A percentile compares a stretch with the other conserved stretches of the same genome.
These are phyloP conservation scores for Priceomyces haplophilus DNA, from an alignment of 805 yeast genomes.

Conservation along the genomic window DNA sequence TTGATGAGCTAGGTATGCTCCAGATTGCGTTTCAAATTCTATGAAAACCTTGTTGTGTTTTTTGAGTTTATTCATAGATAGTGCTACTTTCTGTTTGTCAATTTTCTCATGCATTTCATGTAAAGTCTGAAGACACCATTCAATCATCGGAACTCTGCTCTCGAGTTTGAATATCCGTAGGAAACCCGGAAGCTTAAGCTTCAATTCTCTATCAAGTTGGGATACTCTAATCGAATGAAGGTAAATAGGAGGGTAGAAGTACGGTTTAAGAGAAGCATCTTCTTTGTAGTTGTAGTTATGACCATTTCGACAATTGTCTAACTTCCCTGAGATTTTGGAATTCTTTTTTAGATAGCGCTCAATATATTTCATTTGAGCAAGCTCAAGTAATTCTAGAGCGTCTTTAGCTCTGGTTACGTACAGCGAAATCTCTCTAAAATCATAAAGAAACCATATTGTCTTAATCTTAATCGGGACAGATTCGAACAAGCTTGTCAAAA, in stretches of 20 bases:
- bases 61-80: conserved; percentile 17
- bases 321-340: neutral
- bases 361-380: conserved; percentile 20
- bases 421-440: conserved; percentile 18
- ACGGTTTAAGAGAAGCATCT: conserved; percentile 2
- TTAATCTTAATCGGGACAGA: conserved; percentile 54
- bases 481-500: conserved; percentile 27
- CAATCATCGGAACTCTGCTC: conserved; percentile 16
- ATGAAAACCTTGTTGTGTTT: conserved; percentile 53
- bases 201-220: conserved; percentile 15
- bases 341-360: conserved; percentile 2
- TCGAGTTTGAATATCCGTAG: conserved; percentile 23
- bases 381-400: conserved; percentile 28
- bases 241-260: conserved; percentile 36
- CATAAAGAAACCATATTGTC: conserved; percentile 56
- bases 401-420: conserved; percentile 21
- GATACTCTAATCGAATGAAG: conserved; percentile 19
- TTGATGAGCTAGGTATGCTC: conserved; percentile 66
- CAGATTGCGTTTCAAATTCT: conserved; percentile 52
- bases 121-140: conserved; percentile 28
- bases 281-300: neutral
- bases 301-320: neutral
- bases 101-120: conserved; percentile 12
- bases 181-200: conserved; percentile 28
- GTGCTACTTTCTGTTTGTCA: conserved; percentile 16